Evolutionary conservation across 2,329 filamentous ascomycete genomes (phyloP).

Genomic region (Curvularia spicifera): DNA sequence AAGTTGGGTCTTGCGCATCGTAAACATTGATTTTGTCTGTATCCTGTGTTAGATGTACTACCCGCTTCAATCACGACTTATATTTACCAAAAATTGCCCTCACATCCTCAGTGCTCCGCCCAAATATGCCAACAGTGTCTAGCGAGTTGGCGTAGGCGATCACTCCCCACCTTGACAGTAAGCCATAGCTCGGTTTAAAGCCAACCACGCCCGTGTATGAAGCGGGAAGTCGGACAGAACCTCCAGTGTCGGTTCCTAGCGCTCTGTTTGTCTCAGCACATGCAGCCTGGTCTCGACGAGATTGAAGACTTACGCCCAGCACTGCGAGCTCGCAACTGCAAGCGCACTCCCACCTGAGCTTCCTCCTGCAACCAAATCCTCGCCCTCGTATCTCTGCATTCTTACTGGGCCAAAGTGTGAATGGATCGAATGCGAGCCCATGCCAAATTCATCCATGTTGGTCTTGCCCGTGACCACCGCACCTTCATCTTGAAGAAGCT

Average conservation of each 20-base stretch:
- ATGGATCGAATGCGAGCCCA: slow-evolving; percentile 81
- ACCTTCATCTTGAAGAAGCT: slow-evolving; percentile 68
- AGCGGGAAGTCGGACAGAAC: slow-evolving; percentile 84
- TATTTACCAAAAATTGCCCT: slow-evolving; percentile 50
- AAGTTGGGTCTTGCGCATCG: slow-evolving; percentile 78
- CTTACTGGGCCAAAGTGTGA: slow-evolving; percentile 71
- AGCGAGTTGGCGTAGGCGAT: slow-evolving; percentile 92
- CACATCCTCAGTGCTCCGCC: slow-evolving; percentile 60
- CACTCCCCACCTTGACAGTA: slow-evolving; percentile 84
- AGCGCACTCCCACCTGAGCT: slow-evolving; percentile 95
- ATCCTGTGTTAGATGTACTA: slow-evolving; percentile 8
- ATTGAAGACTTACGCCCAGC: slow-evolving; percentile 58
- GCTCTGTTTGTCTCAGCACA: slow-evolving; percentile 57
- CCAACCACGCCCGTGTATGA: slow-evolving; percentile 84
- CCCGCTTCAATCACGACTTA: not conserved
- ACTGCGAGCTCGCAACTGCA: slow-evolving; percentile 72
- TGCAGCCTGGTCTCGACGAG: slow-evolving; percentile 1
- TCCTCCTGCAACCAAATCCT: slow-evolving; percentile 46
- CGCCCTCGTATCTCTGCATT: slow-evolving; percentile 54
- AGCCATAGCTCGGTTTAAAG: slow-evolving; percentile 90
- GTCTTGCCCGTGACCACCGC: slow-evolving; percentile 76
- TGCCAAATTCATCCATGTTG: slow-evolving; percentile 95
- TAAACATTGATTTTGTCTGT: slow-evolving; percentile 62
- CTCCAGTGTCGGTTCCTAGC: slow-evolving; percentile 91
- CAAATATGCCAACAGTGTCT: slow-evolving; percentile 84